These are phyloP conservation scores for Barbarea vulgaris DNA, from an alignment of 345 rosid genomes.

Conservation along the genomic window DNA sequence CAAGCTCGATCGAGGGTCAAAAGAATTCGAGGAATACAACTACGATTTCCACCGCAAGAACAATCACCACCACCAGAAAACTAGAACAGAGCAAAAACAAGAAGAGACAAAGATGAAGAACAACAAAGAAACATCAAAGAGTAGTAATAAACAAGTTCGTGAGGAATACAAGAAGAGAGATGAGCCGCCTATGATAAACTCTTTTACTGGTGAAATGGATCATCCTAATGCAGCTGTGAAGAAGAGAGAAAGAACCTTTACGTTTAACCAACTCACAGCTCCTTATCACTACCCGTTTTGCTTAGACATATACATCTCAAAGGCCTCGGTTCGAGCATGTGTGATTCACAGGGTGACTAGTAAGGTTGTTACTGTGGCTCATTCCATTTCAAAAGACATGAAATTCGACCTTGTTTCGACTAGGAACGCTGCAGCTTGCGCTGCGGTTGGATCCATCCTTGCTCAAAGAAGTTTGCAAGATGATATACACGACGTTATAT, in stretches of 20 bases:
- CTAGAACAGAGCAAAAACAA: conserved; percentile 39
- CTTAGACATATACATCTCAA: conserved; percentile 76
- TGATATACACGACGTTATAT: conserved; percentile 70
- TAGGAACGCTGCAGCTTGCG: conserved; percentile 67
- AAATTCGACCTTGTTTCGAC: conserved; percentile 79
- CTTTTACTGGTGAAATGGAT: conserved; percentile 26
- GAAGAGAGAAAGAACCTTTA: conserved; percentile 60
- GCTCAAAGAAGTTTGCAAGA: conserved; percentile 81
- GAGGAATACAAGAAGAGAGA: conserved; percentile 40
- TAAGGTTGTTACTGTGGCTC: conserved; percentile 85
- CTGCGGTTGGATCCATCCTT: conserved; percentile 68
- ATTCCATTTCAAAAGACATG: conserved; percentile 88
- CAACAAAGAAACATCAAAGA: conserved; percentile 38
- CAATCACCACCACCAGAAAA: conserved; percentile 40
- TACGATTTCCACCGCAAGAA: conserved; percentile 76
- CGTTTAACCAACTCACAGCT: conserved; percentile 86
- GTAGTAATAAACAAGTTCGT: conserved; percentile 31
- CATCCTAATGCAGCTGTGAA: conserved; percentile 10
- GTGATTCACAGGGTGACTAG: conserved; percentile 81
- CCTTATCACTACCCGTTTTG: conserved; percentile 90
- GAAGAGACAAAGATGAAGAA: conserved; percentile 42
- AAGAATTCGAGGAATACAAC: conserved; percentile 76
- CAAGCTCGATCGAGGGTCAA: conserved; percentile 76
- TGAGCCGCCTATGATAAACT: conserved; percentile 21
- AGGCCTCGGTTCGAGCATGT: conserved; percentile 83